These are phyloP conservation scores for Endotrypanum monterogeii DNA, from an alignment of 208 protist genomes.

Conservation along the genomic window DNA sequence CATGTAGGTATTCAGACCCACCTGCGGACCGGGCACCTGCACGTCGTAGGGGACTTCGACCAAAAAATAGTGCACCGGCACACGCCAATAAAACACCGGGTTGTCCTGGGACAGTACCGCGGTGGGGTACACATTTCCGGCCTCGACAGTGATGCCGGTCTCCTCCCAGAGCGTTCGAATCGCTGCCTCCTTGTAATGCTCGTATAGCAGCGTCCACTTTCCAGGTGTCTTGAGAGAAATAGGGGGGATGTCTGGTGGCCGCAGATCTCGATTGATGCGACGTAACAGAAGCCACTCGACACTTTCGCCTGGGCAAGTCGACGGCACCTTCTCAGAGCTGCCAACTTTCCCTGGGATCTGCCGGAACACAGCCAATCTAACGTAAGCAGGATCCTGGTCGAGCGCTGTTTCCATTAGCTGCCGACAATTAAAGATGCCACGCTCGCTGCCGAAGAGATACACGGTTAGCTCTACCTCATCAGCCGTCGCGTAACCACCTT, in stretches of 20 bases:
- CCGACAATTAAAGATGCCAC: constrained; percentile 86
- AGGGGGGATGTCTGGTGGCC: constrained; percentile 88
- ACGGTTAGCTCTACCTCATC: constrained; percentile 91
- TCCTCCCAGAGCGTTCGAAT: constrained; percentile 90
- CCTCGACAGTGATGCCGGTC: constrained; percentile 85
- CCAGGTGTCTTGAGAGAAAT: constrained; percentile 92
- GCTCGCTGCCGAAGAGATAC: constrained; percentile 90
- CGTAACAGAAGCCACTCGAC: constrained; percentile 90
- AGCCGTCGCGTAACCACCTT: constrained; percentile 63
- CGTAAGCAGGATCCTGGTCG: constrained; percentile 81
- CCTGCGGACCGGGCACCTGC: constrained; percentile 78
- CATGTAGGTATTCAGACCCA: constrained; percentile 78
- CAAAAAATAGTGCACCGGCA: constrained; percentile 88
- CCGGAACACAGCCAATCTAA: constrained; percentile 87
- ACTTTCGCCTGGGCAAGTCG: constrained; percentile 18
- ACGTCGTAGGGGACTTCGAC: constrained; percentile 86
- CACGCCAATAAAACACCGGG: constrained; percentile 86
- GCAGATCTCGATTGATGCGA: constrained; percentile 88
- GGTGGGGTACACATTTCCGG: constrained; percentile 65
- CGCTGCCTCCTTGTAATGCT: constrained; percentile 89
- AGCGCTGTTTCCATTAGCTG: constrained; percentile 84
- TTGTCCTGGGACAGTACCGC: constrained; percentile 55
- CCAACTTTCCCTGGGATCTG: constrained; percentile 36
- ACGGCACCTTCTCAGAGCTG: constrained; percentile 1
- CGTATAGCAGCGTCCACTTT: constrained; percentile 90